Evolutionary conservation across 805 yeast genomes (phyloP), one percentile per base, ranked within the genome.

Genomic region (Tetrapisispora namnaoensis): DNA sequence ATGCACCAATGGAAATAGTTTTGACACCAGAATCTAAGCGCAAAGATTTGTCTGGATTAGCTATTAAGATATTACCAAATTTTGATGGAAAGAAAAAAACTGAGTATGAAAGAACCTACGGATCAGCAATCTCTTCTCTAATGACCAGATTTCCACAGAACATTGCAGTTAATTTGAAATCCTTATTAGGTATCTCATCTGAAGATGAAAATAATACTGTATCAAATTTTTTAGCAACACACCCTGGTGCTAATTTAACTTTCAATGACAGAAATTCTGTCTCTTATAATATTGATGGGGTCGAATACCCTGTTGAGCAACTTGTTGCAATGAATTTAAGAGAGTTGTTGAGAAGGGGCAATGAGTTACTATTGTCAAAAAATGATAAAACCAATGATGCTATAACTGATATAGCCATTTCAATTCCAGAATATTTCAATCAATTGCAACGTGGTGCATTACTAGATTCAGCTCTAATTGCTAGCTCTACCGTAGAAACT

Each of bases 1-100:
- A 89, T 13, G 80, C 88, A 20, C 84, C 89, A n/a, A 82, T 90
- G 62, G 98, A 93, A 59, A 76, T 93, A 37, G 82, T 93, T 16
- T 71, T 93, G 53, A 87, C 97, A 3, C 83, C 87, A 22, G 98
- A 91, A 59, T 83, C 95, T 3, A 87, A 89, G 66, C 75, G 99
- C 49, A 93, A 93, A 63, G 97, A 91, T 58, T 71, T 82, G 3
- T 76, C 90, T 4, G 96, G 95, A 0, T 57, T 93, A 13, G 48
- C 39, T 1, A 45, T 45, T n/a, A 45, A 39, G 22, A 24, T 27
- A 40, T 9, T 40, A 27, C 16, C 43, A 24, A 22, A 16, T 4
- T 40, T 34, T 9, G 27, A 13, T n/a, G 20, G n/a, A 5, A 32
- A 37, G 22, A 37, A 27, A 18, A 24, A 13, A 37, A 18, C 9